Evolutionary conservation across 495 filamentous ascomycete genomes (phyloP), one percentile per base, ranked within the genome.

Genomic region (Cenococcum geophilum): DNA sequence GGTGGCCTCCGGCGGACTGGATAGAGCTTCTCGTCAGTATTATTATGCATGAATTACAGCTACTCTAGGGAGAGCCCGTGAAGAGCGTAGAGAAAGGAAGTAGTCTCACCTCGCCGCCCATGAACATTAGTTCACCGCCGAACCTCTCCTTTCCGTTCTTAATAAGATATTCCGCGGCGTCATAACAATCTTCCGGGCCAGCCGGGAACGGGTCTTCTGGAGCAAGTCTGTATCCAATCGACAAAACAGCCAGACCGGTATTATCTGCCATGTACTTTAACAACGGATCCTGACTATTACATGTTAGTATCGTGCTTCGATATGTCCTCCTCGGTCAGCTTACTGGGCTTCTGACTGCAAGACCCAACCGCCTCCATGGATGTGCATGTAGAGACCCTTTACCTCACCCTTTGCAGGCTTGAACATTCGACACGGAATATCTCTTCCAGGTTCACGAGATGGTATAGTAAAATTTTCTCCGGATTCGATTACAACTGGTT

Each of bases 161-260:
- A 54, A 80, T 72, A 4, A 83, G 69, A 64, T 76, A 82, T 60
- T 78, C 77, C 32, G 76, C 79, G 11, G 71, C 78, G 70, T 83
- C 82, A 55, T 73, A 74, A 71, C 78, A 79, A 67, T 86, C 83
- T 51, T 84, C 71, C 4, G 73, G 63, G 0, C 71, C 75, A 16
- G 73, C 74, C 0, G 83, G 83, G 61, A 74, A 84, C 0, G 80
- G 79, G 63, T 84, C 47, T 57, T 85, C 81, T 0, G 83, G 83
- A 6, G 83, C 82, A n/a, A 80, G 75, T 49, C 83, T 73, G 70
- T 85, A 85, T 16, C 81, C 83, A 20, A 83, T 74, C 5, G 78
- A 80, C 11, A 85, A 62, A 35, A 80, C 76, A 9, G 75, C 73
- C 27, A 80, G 57, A 27, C 76, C 64, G 25, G 63, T 68, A 20